phyloP scores from a whole-genome alignment of 2,329 filamentous ascomycete species.

The Colletotrichum aenigma region DNA sequence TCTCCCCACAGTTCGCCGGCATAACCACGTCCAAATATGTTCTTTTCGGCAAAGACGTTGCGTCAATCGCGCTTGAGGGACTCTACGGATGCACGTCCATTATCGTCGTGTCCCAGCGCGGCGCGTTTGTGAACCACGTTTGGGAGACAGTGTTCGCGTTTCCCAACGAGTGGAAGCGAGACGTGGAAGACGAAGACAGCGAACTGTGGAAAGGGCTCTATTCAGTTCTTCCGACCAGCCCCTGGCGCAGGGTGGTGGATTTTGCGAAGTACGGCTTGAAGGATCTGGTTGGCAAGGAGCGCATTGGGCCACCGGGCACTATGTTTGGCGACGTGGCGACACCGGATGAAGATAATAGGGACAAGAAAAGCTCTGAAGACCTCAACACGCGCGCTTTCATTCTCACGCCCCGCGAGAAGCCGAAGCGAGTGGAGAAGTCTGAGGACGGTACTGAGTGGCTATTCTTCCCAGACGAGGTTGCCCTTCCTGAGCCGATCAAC shows the following conservation, averaged over 20 bases:
- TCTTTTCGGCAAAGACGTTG: background rate
- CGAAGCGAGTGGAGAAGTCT: accelerated
- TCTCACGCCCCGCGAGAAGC: background rate
- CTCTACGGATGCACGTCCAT: background rate
- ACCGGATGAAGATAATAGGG: background rate
- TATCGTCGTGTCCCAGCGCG: background rate
- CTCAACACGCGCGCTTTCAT: background rate
- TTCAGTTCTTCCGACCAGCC: too few relatives aligned
- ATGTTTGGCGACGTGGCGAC: background rate
- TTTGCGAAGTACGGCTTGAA: background rate
- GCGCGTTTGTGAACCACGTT: background rate
- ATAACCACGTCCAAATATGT: background rate
- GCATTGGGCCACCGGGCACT: background rate
- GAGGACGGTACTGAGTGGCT: background rate
- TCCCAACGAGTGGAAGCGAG: background rate
- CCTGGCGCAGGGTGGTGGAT: background rate
- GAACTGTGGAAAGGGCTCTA: background rate
- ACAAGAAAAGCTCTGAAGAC: background rate
- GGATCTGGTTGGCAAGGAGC: background rate
- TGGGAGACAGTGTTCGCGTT: background rate
- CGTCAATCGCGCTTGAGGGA: background rate
- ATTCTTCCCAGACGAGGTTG: background rate
- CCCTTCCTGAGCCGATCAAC: background rate
- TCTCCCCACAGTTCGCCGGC: accelerated
- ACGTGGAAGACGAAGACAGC: accelerated